Evolutionary conservation across 2,329 filamentous ascomycete genomes (phyloP), one percentile per base, ranked within the genome.

Genomic region (Penicillium fuscoglaucum): DNA sequence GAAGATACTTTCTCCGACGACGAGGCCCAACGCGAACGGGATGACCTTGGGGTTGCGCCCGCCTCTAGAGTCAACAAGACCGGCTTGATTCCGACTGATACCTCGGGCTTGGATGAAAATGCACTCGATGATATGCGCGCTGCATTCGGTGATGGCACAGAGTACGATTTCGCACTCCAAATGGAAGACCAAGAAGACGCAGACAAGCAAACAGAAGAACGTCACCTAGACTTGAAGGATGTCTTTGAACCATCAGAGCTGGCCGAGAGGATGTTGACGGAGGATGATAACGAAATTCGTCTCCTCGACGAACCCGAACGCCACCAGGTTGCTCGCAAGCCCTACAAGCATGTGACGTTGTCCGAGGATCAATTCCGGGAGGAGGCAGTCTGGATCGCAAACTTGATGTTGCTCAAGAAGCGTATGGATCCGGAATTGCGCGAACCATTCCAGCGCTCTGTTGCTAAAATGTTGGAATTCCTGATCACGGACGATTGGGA

Each of bases 241-340:
- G 93, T 99, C 51, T 99, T 99, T 69, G 95, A 99, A 76, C 95
- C 95, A 0, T 96, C 93, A 3, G 92, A 99, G 74, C 84, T 99
- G 40, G 88, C 89, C 57, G 95, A 99, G 77, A 93, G 91, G 77
- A 89, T 98, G 74, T 85, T 99, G 67, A 99, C 95, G 9, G 95
- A 98, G 58, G 92, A 93, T 63, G 95, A 99, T 74, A 96, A 98
- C 73, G 80, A 87, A 58, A 97, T 99, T 65, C 90, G 95, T 49
- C 86, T 88, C 70, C 87, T 85, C 21, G 95, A 99, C 72, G 89
- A 96, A 66, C 95, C 95, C 1, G 95, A 99, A 76, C 89, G 95
- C 68, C 93, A 96, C 75, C 95, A 99, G 74, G 79, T 99, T 53
- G 91, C 96, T 49, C 88, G 95, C 66, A 92, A 92, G 72, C 86